Percentiles rank a stretch among this genome's conserved stretches.
Evolutionary conservation across 306 rosid genomes (phyloP).

Genomic region (Benincasa hispida): DNA sequence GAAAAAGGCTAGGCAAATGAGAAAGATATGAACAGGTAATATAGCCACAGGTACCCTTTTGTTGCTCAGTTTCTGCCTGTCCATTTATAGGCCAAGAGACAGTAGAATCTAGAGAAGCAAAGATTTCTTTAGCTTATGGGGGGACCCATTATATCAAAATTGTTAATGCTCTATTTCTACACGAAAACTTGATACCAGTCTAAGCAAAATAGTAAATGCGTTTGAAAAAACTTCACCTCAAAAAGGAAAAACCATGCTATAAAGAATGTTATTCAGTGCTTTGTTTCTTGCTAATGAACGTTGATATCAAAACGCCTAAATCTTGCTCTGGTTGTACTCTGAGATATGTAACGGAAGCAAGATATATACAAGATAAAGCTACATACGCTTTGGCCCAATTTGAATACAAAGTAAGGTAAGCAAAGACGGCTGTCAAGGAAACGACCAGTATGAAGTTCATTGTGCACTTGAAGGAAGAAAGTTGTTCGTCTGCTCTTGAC

Average conservation of each 20-base stretch:
- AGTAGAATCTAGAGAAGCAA: neutral
- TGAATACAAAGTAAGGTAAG: slow-evolving; percentile 54
- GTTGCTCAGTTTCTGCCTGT: neutral
- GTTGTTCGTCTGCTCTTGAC: slow-evolving; percentile 29
- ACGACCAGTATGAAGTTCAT: slow-evolving; percentile 30
- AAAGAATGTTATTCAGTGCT: neutral
- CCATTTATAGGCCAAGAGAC: neutral
- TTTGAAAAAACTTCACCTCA: neutral
- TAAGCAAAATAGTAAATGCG: neutral
- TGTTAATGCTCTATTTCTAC: neutral
- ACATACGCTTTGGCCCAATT: slow-evolving; percentile 66
- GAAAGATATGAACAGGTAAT: neutral
- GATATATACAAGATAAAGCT: slow-evolving; percentile 64
- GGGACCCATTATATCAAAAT: neutral
- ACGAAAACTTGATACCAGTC: neutral
- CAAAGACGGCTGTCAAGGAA: slow-evolving; percentile 37
- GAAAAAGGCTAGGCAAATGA: neutral
- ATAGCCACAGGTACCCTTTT: neutral
- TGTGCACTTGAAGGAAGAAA: slow-evolving; percentile 45
- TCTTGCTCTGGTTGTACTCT: slow-evolving; percentile 38
- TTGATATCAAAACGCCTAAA: slow-evolving; percentile 30
- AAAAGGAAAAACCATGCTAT: slow-evolving; percentile 24
- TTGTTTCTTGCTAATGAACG: slow-evolving; percentile 27
- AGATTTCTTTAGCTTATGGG: neutral
- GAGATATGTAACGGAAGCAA: slow-evolving; percentile 51